Evolutionary conservation across 2,329 filamentous ascomycete species (phyloP).

Genomic region (Alternaria viburni): DNA sequence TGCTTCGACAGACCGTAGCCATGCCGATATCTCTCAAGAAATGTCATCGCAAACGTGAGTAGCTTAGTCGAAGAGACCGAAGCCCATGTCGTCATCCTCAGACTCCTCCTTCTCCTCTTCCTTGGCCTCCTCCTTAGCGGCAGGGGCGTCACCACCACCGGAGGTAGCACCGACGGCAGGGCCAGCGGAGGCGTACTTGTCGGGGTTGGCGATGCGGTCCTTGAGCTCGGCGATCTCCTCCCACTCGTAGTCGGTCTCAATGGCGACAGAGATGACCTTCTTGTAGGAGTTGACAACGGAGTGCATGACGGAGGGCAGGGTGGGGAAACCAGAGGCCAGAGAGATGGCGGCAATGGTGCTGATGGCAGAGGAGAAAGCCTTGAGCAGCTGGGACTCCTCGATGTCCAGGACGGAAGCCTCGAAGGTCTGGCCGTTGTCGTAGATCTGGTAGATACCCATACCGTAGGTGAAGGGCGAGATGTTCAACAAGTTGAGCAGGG

Average conservation of each 20-base stretch:
- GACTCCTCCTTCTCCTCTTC: constrained; percentile 63
- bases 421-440: constrained; percentile 97
- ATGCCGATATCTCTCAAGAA: constrained; percentile 28
- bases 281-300: constrained; percentile 98
- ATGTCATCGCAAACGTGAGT: constrained; percentile 24
- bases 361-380: constrained; percentile 80
- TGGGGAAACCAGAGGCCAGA: constrained; percentile 92
- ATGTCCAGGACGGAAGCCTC: constrained; percentile 86
- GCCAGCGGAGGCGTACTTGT: constrained; percentile 86
- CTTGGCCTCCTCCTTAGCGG: constrained; percentile 57
- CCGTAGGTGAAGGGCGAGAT: constrained; percentile 85
- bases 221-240: constrained; percentile 96
- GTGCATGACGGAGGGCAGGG: constrained; percentile 94
- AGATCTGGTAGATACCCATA: constrained; percentile 95
- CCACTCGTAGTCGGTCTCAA: constrained; percentile 92
- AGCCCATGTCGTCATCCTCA: constrained; percentile 61
- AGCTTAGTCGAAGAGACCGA: constrained; percentile 62
- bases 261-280: constrained; percentile 87
- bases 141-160: constrained; percentile 59
- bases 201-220: constrained; percentile 99
- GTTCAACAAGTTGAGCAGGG: constrained; percentile 99
- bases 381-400: constrained; percentile 90
- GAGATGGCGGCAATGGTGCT: constrained; percentile 88
- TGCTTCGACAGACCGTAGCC: constrained; percentile 24
- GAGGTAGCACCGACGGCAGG: constrained; percentile 66